Conservation (phyloP, 2,329 filamentous ascomycete genomes). For the Ceratocystis cubensis region DNA sequence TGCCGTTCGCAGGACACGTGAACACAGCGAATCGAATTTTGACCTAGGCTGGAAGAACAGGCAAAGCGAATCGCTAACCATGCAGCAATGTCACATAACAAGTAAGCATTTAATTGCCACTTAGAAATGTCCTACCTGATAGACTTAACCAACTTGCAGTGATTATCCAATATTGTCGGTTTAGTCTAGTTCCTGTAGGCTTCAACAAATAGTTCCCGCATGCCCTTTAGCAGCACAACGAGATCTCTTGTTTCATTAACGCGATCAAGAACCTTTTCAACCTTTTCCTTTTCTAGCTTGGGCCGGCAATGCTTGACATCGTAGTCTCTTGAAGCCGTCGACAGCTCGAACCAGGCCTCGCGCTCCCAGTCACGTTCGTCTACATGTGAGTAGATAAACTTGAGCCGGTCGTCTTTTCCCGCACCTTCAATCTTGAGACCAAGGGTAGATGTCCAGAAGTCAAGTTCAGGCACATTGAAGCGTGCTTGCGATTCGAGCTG, state of each 20-base stretch:
- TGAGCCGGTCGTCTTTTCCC: slow-evolving; percentile 69
- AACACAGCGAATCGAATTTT: not conserved
- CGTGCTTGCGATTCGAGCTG: slow-evolving; percentile 72
- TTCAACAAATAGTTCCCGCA: slow-evolving; percentile 66
- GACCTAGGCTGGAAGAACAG: not conserved
- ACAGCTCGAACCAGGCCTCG: slow-evolving; percentile 88
- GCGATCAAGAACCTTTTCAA: slow-evolving; percentile 63
- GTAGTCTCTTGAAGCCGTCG: slow-evolving; percentile 70
- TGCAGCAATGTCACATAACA: not conserved
- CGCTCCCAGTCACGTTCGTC: slow-evolving; percentile 77
- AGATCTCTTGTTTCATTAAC: slow-evolving; percentile 73
- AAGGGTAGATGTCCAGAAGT: slow-evolving; percentile 90
- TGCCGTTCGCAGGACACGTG: not conserved
- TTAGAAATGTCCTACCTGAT: not conserved
- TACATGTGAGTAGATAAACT: slow-evolving; percentile 80
- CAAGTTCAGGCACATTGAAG: slow-evolving; percentile 83
- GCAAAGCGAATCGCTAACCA: not conserved
- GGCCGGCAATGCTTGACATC: slow-evolving; percentile 70
- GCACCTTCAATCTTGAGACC: slow-evolving; percentile 83
- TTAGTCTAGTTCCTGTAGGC: slow-evolving; percentile 36
- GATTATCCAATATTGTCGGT: not conserved
- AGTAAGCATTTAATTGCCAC: not conserved
- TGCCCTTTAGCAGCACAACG: slow-evolving; percentile 61
- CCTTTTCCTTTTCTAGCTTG: slow-evolving; percentile 64
- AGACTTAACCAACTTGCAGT: not conserved